phyloP scores from a whole-genome alignment of 768 basidiomycete species.

The Lactarius quietus region DNA sequence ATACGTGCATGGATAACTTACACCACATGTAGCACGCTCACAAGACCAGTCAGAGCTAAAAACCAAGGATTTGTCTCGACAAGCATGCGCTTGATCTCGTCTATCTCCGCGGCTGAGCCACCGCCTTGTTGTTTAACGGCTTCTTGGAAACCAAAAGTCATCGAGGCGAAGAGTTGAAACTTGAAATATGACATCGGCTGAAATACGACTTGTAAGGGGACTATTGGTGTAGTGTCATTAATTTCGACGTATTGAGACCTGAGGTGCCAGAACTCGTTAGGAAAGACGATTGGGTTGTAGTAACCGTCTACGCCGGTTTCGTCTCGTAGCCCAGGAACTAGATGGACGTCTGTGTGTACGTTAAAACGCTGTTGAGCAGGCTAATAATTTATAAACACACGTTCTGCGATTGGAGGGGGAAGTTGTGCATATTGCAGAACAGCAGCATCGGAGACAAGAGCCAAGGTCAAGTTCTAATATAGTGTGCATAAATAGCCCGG shows the following conservation, averaged over 20 bases:
- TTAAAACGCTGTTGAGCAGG: slow-evolving; percentile 20
- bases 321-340: slow-evolving; percentile 60
- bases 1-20: slow-evolving; percentile 40
- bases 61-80: slow-evolving; percentile 87
- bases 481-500: slow-evolving; percentile 14
- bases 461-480: slow-evolving; percentile 78
- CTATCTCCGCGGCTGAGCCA: slow-evolving; percentile 65
- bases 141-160: slow-evolving; percentile 86
- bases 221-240: slow-evolving; percentile 71
- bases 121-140: slow-evolving; percentile 73
- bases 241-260: slow-evolving; percentile 79
- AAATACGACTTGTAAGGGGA: slow-evolving; percentile 81
- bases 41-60: slow-evolving; percentile 76
- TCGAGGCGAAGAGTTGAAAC: slow-evolving; percentile 80
- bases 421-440: slow-evolving; percentile 51
- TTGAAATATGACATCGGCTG: slow-evolving; percentile 84
- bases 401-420: slow-evolving; percentile 56
- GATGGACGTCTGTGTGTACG: slow-evolving; percentile 50
- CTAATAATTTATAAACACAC: slow-evolving; percentile 42
- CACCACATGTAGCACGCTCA: slow-evolving; percentile 85
- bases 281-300: slow-evolving; percentile 86
- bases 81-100: slow-evolving; percentile 95
- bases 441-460: slow-evolving; percentile 70
- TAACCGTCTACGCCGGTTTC: slow-evolving; percentile 59
- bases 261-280: slow-evolving; percentile 95